phyloP scores from a whole-genome alignment of 2,329 filamentous ascomycete species.

The Aspergillus neoniger region DNA sequence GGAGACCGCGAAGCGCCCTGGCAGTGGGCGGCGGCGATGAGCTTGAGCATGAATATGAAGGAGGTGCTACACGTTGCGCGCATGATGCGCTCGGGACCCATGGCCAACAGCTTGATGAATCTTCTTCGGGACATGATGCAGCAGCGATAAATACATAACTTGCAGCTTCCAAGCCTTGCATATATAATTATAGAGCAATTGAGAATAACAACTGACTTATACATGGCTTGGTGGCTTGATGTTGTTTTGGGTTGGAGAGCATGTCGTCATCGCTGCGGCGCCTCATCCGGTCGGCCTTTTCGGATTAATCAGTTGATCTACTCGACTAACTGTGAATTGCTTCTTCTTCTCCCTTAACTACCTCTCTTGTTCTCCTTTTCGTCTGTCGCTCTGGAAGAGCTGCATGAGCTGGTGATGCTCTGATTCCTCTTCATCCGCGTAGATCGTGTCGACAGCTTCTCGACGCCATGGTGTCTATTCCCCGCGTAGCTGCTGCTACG shows the following conservation, averaged over 20 bases:
- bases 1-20: constrained; percentile 65
- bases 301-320: not conserved
- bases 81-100: constrained; percentile 30
- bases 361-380: not conserved
- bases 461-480: constrained; percentile 35
- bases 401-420: constrained; percentile 1
- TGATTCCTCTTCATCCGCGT: not conserved
- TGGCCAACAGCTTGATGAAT: constrained; percentile 36
- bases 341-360: not conserved
- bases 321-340: not conserved
- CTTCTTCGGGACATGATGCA: constrained; percentile 34
- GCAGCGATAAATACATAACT: constrained; percentile 12
- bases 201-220: too few species aligned
- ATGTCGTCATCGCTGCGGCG: constrained; percentile 6
- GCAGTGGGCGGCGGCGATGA: constrained; percentile 76
- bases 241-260: not conserved
- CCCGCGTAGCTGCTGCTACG: constrained; percentile 33
- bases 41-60: constrained; percentile 50
- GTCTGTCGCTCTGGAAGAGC: not conserved
- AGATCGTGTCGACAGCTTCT: not conserved
- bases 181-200: too few species aligned
- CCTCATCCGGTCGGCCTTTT: not conserved
- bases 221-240: not conserved
- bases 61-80: constrained; percentile 37
- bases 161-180: too few species aligned